A percentile compares a stretch with the other conserved stretches of the same genome.
Conservation (phyloP, 2,329 filamentous ascomycete genomes). For the Pseudogymnoascus sp. region DNA sequence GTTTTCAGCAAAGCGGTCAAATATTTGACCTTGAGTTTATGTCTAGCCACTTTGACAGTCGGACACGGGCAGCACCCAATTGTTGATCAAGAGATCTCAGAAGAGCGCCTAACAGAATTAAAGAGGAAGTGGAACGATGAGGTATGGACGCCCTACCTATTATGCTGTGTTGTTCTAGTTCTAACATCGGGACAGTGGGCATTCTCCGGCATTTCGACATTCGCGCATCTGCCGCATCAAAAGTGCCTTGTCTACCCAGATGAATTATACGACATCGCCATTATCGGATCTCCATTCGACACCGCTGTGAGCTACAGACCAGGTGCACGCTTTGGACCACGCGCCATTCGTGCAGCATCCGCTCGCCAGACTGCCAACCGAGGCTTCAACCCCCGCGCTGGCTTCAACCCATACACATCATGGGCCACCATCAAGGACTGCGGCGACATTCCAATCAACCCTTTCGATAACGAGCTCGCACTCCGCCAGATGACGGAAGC, state of each 20-base stretch:
- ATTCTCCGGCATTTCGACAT: slow-evolving; percentile 67
- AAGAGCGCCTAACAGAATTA: background rate
- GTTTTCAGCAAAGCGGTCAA: background rate
- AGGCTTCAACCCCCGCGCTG: slow-evolving; percentile 74
- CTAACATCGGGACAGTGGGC: slow-evolving; percentile 37
- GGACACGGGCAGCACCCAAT: background rate
- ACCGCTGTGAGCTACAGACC: slow-evolving; percentile 64
- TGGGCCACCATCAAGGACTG: slow-evolving; percentile 81
- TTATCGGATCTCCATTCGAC: slow-evolving; percentile 67
- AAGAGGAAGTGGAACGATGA: background rate
- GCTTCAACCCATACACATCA: slow-evolving; percentile 72
- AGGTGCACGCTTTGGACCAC: slow-evolving; percentile 73
- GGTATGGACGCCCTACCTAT: background rate
- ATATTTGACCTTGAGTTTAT: background rate
- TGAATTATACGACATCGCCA: slow-evolving; percentile 59
- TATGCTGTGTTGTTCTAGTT: background rate
- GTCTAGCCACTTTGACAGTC: background rate
- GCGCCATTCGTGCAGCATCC: slow-evolving; percentile 78
- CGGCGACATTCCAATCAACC: slow-evolving; percentile 80
- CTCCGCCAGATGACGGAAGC: slow-evolving; percentile 77
- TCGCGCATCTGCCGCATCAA: slow-evolving; percentile 61
- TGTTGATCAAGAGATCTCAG: background rate
- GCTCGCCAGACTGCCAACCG: slow-evolving; percentile 71
- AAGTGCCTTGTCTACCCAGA: slow-evolving; percentile 61
- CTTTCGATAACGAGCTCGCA: slow-evolving; percentile 77